These are phyloP conservation scores for Pythium oligandrum DNA, from an alignment of 352 stramenopile species.

Conservation along the genomic window DNA sequence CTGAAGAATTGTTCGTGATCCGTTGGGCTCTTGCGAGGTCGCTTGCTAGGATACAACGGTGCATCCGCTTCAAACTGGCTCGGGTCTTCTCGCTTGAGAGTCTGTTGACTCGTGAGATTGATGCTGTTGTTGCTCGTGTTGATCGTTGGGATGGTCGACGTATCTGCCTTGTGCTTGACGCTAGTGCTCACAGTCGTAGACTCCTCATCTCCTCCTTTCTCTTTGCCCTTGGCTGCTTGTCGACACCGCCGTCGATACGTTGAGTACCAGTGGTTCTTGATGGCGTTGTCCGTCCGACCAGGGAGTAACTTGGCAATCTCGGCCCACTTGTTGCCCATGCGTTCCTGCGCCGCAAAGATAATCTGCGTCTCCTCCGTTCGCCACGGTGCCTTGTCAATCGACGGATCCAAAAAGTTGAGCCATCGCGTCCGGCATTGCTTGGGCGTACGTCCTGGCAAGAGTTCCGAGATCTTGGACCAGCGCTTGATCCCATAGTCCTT, in stretches of 20 bases:
- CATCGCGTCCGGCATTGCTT: conserved; percentile 97
- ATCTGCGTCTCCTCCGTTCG: conserved; percentile 86
- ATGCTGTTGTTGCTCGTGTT: too few species aligned
- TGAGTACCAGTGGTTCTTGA: conserved; percentile 88
- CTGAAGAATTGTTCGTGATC: too few species aligned
- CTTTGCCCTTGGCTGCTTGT: conserved; percentile 42
- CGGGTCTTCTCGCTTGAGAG: too few species aligned
- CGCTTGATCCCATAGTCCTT: conserved; percentile 65
- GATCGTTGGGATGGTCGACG: too few species aligned
- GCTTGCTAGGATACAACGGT: too few species aligned
- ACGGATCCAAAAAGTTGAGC: conserved; percentile 93
- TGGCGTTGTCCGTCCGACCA: conserved; percentile 84
- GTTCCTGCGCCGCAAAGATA: conserved; percentile 63
- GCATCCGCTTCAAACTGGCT: too few species aligned
- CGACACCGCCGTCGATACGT: conserved; percentile 54
- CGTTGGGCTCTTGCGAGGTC: too few species aligned
- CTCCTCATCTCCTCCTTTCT: conserved; percentile 4
- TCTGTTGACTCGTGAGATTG: too few species aligned
- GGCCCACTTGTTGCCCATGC: conserved; percentile 94
- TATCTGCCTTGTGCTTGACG: too few species aligned
- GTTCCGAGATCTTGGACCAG: conserved; percentile 92
- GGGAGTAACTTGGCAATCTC: conserved; percentile 97
- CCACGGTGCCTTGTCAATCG: conserved; percentile 93
- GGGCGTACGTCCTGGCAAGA: conserved; percentile 90
- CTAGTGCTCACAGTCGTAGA: too few species aligned